Evolutionary conservation across 1,139 yeast species (phyloP), one percentile per base, ranked within the genome.

Genomic region (Geotrichum australiense): DNA sequence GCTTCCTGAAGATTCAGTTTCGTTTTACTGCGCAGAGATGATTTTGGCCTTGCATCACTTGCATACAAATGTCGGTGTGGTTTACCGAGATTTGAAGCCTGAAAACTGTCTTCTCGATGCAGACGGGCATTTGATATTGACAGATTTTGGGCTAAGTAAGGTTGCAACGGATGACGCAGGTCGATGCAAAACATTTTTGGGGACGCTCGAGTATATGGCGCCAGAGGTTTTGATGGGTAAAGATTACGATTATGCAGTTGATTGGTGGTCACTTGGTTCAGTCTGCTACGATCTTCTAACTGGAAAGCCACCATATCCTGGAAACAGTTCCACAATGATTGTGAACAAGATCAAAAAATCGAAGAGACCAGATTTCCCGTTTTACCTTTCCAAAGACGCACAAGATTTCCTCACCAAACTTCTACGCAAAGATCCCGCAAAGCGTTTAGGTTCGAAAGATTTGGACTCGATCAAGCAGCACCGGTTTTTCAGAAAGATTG

Each of bases 261-360:
- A 91, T 59, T 91, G 96, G 94, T 91, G 97, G 94, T 86, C 96
- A 0, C 68, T 91, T 23, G 97, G 98, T 0, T 86, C 96, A 51
- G 85, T 91, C 5, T 73, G 86, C 23, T 86, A 69, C 59, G 97
- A 91, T 61, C 71, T 91, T 67, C 67, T 91, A 32, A 83, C 94
- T 0, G 97, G 98, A 0, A 73, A 80, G 37, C 97, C 98, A 1
- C 98, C 98, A 2, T 89, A 86, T 59, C 84, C 94, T 0, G 98
- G 97, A 2, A 80, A 76, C 49, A 86, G 83, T 56, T 84, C 84
- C 57, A 84, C 84, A 58, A 76, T 76, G 43, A 86, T 91, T 37
- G 71, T 81, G 55, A 89, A 85, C 50, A 87, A 85, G 61, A 85
- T 91, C 37, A 68, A 81, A 43, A 82, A 82, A 49, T 78, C 82